These are phyloP conservation scores for Hyaloperonospora arabidopsidis DNA, from an alignment of 352 stramenopile genomes.

Conservation along the genomic window DNA sequence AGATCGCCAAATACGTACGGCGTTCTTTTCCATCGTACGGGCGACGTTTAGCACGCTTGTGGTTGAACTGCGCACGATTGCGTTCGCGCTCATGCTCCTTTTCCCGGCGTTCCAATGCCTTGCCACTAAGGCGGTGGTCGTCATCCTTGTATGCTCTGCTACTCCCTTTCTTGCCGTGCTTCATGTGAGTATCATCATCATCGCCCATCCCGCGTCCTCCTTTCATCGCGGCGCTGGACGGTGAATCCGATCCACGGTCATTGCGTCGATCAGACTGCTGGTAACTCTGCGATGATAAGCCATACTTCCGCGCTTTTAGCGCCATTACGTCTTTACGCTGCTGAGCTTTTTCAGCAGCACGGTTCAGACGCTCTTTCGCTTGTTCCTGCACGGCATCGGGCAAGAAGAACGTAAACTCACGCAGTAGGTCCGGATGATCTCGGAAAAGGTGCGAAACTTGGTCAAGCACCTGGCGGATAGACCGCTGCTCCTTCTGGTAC, in stretches of 20 bases:
- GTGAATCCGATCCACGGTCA: slow-evolving; percentile 43
- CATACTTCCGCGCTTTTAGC: slow-evolving; percentile 44
- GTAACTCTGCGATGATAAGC: slow-evolving; percentile 21
- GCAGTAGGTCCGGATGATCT: slow-evolving; percentile 97
- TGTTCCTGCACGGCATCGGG: slow-evolving; percentile 97
- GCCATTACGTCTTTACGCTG: slow-evolving; percentile 68
- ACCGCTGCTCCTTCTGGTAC: slow-evolving; percentile 99
- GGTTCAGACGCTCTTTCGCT: slow-evolving; percentile 92
- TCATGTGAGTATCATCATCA: slow-evolving; percentile 35
- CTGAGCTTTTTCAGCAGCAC: slow-evolving; percentile 92
- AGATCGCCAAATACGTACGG: slow-evolving; percentile 61
- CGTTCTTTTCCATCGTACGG: slow-evolving; percentile 70
- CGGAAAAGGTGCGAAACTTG: slow-evolving; percentile 98
- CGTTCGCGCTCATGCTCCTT: slow-evolving; percentile 73
- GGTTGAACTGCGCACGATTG: slow-evolving; percentile 65
- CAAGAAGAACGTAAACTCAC: slow-evolving; percentile 99
- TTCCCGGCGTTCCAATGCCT: slow-evolving; percentile 56
- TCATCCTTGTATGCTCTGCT: slow-evolving; percentile 48
- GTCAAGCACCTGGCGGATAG: slow-evolving; percentile 95
- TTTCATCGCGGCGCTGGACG: slow-evolving; percentile 51
- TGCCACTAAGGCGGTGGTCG: slow-evolving; percentile 41
- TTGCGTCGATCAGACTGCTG: slow-evolving; percentile 37
- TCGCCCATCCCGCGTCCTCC: slow-evolving; percentile 32
- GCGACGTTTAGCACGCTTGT: slow-evolving; percentile 62
- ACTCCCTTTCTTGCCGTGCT: slow-evolving; percentile 40